Evolutionary conservation across 495 filamentous ascomycete genomes (phyloP).

Genomic region (Entonaema liquescens): DNA sequence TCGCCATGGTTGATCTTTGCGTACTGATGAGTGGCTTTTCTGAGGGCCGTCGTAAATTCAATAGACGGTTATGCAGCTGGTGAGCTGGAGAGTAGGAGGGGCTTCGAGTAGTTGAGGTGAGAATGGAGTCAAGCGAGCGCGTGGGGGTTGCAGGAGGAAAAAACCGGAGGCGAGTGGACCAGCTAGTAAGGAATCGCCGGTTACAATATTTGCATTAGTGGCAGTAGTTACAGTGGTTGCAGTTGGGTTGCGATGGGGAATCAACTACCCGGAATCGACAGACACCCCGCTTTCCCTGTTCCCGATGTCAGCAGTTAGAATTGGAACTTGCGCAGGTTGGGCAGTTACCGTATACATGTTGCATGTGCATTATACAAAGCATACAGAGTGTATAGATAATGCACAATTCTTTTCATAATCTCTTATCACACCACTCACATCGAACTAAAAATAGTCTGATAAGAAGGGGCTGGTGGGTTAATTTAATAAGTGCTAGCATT

Average conservation of each 20-base stretch:
- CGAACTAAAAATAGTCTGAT: too few species aligned
- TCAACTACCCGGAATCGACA: not conserved
- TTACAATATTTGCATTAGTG: too few species aligned
- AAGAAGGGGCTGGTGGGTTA: too few species aligned
- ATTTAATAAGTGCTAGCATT: too few species aligned
- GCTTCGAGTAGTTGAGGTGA: not conserved
- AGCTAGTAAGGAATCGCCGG: not conserved
- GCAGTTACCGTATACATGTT: not conserved
- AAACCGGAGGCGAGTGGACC: not conserved
- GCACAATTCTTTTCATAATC: too few species aligned
- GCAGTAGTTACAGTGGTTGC: not conserved
- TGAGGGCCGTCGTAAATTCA: not conserved
- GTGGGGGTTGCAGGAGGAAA: not conserved
- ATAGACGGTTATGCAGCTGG: not conserved
- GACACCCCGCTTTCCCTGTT: constrained; percentile 13
- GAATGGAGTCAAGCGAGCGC: not conserved
- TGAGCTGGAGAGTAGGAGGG: not conserved
- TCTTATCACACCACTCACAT: too few species aligned
- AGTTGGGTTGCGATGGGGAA: constrained; percentile 4
- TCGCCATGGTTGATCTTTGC: constrained; percentile 69
- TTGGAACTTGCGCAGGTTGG: not conserved
- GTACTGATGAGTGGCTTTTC: not conserved
- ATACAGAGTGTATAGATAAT: too few species aligned
- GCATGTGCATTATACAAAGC: not conserved
- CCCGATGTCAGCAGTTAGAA: too few species aligned